Conservation (phyloP, 164 flowering plant genomes). For the Kalanchoe fedtschenkoi region DNA sequence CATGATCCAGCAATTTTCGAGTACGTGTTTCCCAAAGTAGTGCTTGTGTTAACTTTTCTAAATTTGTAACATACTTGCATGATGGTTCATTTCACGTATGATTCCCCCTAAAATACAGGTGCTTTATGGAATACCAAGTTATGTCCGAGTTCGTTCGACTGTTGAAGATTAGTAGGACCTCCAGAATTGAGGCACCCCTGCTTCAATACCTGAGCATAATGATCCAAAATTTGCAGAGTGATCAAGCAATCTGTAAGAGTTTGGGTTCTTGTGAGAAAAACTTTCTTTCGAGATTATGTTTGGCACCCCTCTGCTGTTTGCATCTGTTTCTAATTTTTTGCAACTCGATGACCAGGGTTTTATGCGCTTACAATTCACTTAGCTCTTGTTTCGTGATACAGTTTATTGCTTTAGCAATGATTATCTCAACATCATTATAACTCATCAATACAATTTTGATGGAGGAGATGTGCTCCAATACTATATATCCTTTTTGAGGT, state of each 20-base stretch:
- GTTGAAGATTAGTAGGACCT: constrained; percentile 34
- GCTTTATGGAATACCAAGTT: constrained; percentile 63
- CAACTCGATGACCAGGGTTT: not conserved
- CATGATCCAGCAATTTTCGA: constrained; percentile 56
- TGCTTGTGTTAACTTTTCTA: not conserved
- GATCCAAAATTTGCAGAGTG: constrained; percentile 57
- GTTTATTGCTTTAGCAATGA: constrained; percentile 66
- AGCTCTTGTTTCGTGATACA: constrained; percentile 22
- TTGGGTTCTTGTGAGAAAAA: constrained; percentile 2
- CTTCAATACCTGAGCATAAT: constrained; percentile 62
- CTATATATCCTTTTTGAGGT: constrained; percentile 57
- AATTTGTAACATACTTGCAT: not conserved
- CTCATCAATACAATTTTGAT: constrained; percentile 38
- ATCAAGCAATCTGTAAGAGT: constrained; percentile 58
- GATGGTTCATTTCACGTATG: not conserved
- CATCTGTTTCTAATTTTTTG: not conserved
- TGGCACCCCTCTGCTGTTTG: not conserved
- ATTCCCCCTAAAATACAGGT: constrained; percentile 24
- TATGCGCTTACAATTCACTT: not conserved
- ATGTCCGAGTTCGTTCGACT: constrained; percentile 56
- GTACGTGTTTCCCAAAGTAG: constrained; percentile 21
- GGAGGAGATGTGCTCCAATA: constrained; percentile 48
- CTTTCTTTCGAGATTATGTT: not conserved
- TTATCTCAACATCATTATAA: constrained; percentile 46
- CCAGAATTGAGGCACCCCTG: constrained; percentile 44